Base-by-base conservation (phyloP, 257 asterid species). In the Capsicum chinense region DNA sequence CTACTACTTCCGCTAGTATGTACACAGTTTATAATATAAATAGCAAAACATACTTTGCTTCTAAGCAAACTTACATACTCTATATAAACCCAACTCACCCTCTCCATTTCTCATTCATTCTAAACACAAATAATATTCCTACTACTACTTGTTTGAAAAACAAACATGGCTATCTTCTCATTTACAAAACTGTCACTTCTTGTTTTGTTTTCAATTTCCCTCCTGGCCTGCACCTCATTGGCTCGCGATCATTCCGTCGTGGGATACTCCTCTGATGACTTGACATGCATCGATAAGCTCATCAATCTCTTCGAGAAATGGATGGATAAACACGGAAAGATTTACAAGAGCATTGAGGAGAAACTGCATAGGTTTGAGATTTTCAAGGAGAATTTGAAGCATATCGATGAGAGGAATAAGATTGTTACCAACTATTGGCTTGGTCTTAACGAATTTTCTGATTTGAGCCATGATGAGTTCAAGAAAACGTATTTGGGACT, bases 301-400 rank as follows among this genome's bases (percentile, higher is more conserved):
- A 90, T 90, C 78, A 88, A 92, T 56, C 95, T 92, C 52, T 93
- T 93, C 17, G 92, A 93, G 7, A 84, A 89, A 0, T 93, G 97
- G 95, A 85, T 89, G 1, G 92, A 91, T 9, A 91, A 87, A 80
- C 94, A 92, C 42, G 89, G 92, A 4, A 93, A 91, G 85, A 82
- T 81, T 2, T 93, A 93, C 80, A 56, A 85, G 79, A 90, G 87
- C 68, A 86, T 90, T 13, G 95, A 93, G 64, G 94, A 93, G 83
- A 92, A 93, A 83, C 26, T 93, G 85, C 92, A 89, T 14, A 91
- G 94, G 90, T 92, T 93, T 35, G 94, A 92, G 95, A 86, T 92
- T 59, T 93, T 93, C 52, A 92, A 86, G 87, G 94, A 92, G 6
- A 93, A 92, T 42, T 79, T 93, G 89, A 84, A 91, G 88, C 93